Evolutionary conservation across 495 filamentous ascomycete genomes (phyloP), one percentile per base, ranked within the genome.

Genomic region (Schizothecium vesticola): DNA sequence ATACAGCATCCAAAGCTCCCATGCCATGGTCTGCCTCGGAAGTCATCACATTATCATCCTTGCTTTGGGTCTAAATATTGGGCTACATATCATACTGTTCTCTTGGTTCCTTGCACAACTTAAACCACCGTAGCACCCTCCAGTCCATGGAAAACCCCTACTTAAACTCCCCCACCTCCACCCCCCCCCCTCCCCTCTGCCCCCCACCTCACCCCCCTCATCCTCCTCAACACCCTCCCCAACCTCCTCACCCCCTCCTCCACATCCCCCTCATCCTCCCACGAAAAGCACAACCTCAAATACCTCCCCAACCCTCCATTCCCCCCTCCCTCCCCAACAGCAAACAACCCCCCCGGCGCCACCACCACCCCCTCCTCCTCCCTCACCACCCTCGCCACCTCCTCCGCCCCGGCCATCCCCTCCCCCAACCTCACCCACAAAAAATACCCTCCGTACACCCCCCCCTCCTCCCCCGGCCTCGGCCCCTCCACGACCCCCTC

Each of bases 361-460:
- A 94, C 77, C 22, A 87, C 77, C 64, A 96, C 72, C 36, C 86
- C 86, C 73, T 89, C 86, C 60, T 88, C 81, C 3, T 79, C 73
- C 71, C 80, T 75, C 8, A 86, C 86, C 31, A 77, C 76, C 63
- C 80, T 68, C 12, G 87, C 85, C 16, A 96, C 80, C n/a, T 80
- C 83, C 31, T 75, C 75, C 2, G 87, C 88, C 25, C 70, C 59
- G 1, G 77, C 12, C 88, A 71, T 5, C 25, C 75, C 74, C 21
- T 71, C 63, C 0, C 91, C 90, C 21, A 97, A 77, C 10, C 79
- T 78, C 21, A 95, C 72, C 92, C 92, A 97, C 36, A 93, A 79
- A 74, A 95, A 96, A 76, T 92, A 96, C 0, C 93, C 93, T 0
- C 92, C 92, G 64, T 81, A 82, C 16, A 84, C 64, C 70, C 66